Base-by-base conservation (phyloP, 1,284 basidiomycete species). In the Cystobasidium slooffiae region DNA sequence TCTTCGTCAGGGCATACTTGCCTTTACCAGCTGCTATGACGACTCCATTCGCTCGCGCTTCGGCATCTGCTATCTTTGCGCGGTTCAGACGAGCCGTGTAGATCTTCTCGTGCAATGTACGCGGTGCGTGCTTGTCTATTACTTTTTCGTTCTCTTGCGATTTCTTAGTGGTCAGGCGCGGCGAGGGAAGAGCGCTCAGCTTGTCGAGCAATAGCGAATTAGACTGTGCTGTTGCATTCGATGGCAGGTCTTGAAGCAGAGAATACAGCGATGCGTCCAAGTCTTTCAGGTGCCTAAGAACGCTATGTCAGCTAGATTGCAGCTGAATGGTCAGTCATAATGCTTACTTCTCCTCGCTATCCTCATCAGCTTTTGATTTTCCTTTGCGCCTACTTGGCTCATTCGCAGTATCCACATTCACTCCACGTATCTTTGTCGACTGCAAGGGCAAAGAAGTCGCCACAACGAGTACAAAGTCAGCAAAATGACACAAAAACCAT, bases 261-360 rank as follows among this genome's bases (percentile, higher is more conserved):
- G 70, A 66, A 24, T 53, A 52, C 3, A 73, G 70, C 20, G 70
- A 73, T 16, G 70, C 70, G 51, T 73, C 70, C n/a, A 73, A 51
- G 41, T 53, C 49, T 59, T 65, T 62, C 24, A 73, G 70, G 52
- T 73, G 62, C 16, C 70, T 73, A 22, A 4, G 22, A 10, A n/a
- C 16, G 39, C 46, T n/a, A 1, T 31, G n/a, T 39, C 6, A 62
- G 44, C 39, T 9, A n/a, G n/a, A n/a, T n/a, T n/a, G n/a, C n/a
- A n/a, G n/a, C n/a, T n/a, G n/a, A n/a, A n/a, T n/a, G n/a, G n/a
- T n/a, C n/a, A n/a, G n/a, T n/a, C n/a, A n/a, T n/a, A n/a, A n/a
- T n/a, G 52, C 63, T 24, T 24, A 73, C 70, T 44, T 52, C 44
- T 73, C 70, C 41, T 73, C 70, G 9, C 6, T 53, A 31, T 62